A percentile compares a stretch with the other conserved stretches of the same genome.
Evolutionary conservation across 371 early-diverging fungal species (phyloP).

Genomic region (Basidiobolus meristosporus): DNA sequence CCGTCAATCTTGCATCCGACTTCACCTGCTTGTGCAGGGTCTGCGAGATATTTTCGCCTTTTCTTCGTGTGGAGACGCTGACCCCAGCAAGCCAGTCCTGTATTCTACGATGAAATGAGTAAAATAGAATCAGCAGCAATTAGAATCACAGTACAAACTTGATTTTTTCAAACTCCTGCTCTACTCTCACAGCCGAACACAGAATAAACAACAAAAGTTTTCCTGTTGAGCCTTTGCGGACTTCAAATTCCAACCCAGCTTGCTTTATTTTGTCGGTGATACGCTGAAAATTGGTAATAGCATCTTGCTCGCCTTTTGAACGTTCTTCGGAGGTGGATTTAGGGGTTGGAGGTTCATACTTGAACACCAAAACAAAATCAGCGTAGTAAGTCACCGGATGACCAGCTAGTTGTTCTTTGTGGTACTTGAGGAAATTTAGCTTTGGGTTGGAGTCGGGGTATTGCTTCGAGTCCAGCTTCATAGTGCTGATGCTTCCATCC

Average conservation of each 20-base stretch:
- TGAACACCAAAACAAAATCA: neutral
- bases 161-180: constrained; percentile 1
- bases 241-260: constrained; percentile 4
- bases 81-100: constrained; percentile 49
- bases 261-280: neutral
- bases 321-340: neutral
- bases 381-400: neutral
- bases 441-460: no score
- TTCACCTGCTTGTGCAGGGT: constrained; percentile 7
- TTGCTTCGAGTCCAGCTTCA: no score
- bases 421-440: no score
- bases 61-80: constrained; percentile 14
- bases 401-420: no score
- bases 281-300: neutral
- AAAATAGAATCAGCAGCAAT: neutral
- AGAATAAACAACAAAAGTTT: constrained; percentile 4
- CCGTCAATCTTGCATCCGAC: constrained; percentile 13
- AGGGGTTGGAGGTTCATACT: neutral
- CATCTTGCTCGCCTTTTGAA: neutral
- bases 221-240: neutral
- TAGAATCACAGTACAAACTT: neutral
- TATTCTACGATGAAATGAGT: constrained; percentile 12
- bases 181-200: constrained; percentile 1
- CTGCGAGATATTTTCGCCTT: constrained; percentile 9
- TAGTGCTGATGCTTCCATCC: no score